Base-by-base conservation (phyloP, 108 stramenopile genomes). In the Skeletonema grethae region DNA sequence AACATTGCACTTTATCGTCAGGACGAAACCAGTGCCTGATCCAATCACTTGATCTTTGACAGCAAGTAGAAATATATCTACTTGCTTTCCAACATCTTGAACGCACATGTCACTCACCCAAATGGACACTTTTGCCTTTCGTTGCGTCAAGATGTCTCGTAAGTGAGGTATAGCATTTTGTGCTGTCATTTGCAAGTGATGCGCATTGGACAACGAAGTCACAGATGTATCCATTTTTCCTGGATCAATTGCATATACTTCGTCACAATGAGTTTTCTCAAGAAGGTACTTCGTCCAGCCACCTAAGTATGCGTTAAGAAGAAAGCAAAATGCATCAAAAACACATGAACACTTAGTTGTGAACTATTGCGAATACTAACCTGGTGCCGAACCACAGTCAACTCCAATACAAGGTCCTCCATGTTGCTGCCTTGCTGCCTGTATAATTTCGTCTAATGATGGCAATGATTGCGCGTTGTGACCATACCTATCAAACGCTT, bases 101-200 rank as follows among this genome's bases (percentile, higher is more conserved):
- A 83, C 71, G 66, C 88, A 89, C 88, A 89, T 89, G 62, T 89
- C 88, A 7, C 70, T 61, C 0, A 87, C 86, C 86, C 86, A 87
- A 22, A 87, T 60, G 15, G 81, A 63, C 31, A 87, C 32, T 16
- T 11, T 31, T 8, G 12, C 20, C 29, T 69, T 32, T 67, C 41
- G 41, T 18, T 24, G 12, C 0, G 32, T 35, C 32, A 80, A 69
- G 4, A 48, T 56, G 22, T 72, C 78, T 18, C 46, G 43, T 22
- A 85, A 41, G 48, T 65, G 11, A 11, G 83, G 77, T 13, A 84
- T 57, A 2, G 81, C 77, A 9, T 66, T 59, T 36, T 73, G 57
- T 8, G 67, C 77, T 2, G 77, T 84, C 65, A 70, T 79, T 67
- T 67, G 57, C 59, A 84, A 24, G 64, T 87, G 82, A 31, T 67